A percentile compares a stretch with the other conserved stretches of the same genome.
phyloP scores from a whole-genome alignment of 306 rosid genomes.

The Citrullus amarus region DNA sequence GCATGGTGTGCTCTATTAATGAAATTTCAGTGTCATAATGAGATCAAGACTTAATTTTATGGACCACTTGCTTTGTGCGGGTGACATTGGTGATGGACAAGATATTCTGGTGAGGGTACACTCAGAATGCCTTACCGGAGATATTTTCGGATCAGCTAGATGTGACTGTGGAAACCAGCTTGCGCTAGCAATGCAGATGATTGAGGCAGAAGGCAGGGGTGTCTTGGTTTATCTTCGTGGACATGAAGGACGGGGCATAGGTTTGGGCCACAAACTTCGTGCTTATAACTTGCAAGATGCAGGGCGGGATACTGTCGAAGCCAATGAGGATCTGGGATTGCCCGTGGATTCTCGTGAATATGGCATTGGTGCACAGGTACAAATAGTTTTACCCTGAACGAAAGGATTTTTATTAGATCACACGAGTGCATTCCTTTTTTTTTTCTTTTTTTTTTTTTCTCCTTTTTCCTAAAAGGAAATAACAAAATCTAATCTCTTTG shows the following conservation, averaged over 20 bases:
- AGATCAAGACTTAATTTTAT: background rate
- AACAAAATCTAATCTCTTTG: background rate
- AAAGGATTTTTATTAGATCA: background rate
- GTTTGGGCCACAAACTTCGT: constrained; percentile 92
- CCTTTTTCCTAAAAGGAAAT: too few species aligned
- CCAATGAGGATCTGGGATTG: constrained; percentile 87
- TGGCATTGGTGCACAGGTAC: constrained; percentile 92
- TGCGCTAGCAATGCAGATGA: constrained; percentile 85
- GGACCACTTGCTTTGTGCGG: constrained; percentile 26
- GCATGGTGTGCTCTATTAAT: background rate
- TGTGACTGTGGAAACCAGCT: constrained; percentile 91
- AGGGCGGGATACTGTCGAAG: constrained; percentile 86
- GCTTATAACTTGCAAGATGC: constrained; percentile 83
- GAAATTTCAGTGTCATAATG: background rate
- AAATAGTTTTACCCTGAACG: background rate
- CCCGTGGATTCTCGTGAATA: constrained; percentile 94
- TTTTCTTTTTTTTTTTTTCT: too few species aligned
- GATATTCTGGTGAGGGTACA: constrained; percentile 90
- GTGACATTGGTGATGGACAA: constrained; percentile 80
- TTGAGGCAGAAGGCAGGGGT: constrained; percentile 87
- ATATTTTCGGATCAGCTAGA: constrained; percentile 92
- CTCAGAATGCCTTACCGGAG: constrained; percentile 97
- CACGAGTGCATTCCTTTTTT: background rate
- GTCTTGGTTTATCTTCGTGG: constrained; percentile 84
- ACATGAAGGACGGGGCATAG: constrained; percentile 92